Conservation (phyloP, 768 basidiomycete genomes). For the Lactarius hengduanensis region DNA sequence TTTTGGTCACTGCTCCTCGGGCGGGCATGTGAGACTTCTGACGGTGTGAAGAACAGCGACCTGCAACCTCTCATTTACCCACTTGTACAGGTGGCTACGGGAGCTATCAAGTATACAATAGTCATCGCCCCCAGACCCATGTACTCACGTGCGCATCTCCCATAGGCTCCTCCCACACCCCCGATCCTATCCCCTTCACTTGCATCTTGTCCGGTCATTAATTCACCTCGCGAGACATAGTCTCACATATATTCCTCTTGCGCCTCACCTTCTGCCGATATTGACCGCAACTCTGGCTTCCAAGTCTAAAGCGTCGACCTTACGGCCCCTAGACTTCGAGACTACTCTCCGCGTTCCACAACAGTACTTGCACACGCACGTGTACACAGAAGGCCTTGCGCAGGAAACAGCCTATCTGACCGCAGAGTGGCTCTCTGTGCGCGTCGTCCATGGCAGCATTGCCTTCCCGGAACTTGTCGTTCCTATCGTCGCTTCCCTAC, state of each 20-base stretch:
- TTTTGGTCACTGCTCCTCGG: constrained; percentile 93
- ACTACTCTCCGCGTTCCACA: constrained; percentile 83
- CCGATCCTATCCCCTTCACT: constrained; percentile 92
- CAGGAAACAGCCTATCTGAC: constrained; percentile 81
- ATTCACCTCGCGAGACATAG: constrained; percentile 83
- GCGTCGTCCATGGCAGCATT: constrained; percentile 74
- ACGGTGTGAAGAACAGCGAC: constrained; percentile 64
- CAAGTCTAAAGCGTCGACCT: constrained; percentile 78
- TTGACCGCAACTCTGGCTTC: constrained; percentile 70
- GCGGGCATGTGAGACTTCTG: constrained; percentile 64
- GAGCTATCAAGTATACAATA: constrained; percentile 79
- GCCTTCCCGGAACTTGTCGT: constrained; percentile 93
- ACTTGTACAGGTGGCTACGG: constrained; percentile 89
- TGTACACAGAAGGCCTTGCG: constrained; percentile 77
- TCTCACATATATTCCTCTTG: constrained; percentile 80
- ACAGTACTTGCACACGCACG: constrained; percentile 83
- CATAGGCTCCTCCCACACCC: constrained; percentile 83
- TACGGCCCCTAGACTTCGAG: constrained; percentile 88
- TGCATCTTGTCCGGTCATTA: constrained; percentile 88
- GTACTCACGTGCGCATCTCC: not conserved
- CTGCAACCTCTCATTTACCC: constrained; percentile 91
- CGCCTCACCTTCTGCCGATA: constrained; percentile 85
- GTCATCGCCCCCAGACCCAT: not conserved
- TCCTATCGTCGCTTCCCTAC: constrained; percentile 70
- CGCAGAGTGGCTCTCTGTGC: constrained; percentile 76